Percentiles rank a stretch among this genome's conserved stretches.
These are phyloP conservation scores for Crithidia fasciculata DNA, from an alignment of 208 protist genomes.

Conservation along the genomic window DNA sequence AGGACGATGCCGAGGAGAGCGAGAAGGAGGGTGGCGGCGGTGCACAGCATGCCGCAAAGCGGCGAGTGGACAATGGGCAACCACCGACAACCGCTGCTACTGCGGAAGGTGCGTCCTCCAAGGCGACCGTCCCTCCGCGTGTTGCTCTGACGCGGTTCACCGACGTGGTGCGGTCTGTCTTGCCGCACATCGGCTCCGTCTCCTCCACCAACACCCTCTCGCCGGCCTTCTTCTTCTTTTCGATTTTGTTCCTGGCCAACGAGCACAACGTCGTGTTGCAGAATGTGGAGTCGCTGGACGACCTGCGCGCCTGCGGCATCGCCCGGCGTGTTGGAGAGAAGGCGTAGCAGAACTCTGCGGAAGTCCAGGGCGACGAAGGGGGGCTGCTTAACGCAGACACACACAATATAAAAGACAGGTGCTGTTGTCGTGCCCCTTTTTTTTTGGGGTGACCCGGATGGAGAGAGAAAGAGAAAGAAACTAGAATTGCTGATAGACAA, in stretches of 20 bases:
- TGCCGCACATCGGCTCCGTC: conserved; percentile 68
- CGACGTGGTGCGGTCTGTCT: conserved; percentile 65
- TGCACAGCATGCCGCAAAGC: background rate
- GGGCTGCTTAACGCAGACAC: too few relatives aligned
- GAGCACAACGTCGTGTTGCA: conserved; percentile 86
- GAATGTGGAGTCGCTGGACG: conserved; percentile 66
- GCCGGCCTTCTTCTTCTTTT: conserved; percentile 93
- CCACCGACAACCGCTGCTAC: background rate
- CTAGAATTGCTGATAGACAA: too few relatives aligned
- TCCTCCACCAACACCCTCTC: conserved; percentile 84
- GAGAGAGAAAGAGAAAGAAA: too few relatives aligned
- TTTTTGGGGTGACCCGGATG: background rate
- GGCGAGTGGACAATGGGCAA: background rate
- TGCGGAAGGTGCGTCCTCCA: background rate
- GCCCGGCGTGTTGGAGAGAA: conserved; percentile 30
- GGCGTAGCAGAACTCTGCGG: background rate
- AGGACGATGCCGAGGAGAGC: background rate
- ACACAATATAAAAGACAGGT: background rate
- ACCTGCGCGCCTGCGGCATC: conserved; percentile 68
- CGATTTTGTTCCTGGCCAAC: conserved; percentile 89
- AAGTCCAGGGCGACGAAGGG: too few relatives aligned
- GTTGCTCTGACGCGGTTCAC: conserved; percentile 50
- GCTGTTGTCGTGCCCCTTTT: conserved; percentile 25
- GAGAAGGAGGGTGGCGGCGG: background rate
- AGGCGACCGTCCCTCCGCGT: background rate